These are phyloP conservation scores for Schizophyllum amplum DNA, from an alignment of 1,284 basidiomycete genomes.

Conservation along the genomic window DNA sequence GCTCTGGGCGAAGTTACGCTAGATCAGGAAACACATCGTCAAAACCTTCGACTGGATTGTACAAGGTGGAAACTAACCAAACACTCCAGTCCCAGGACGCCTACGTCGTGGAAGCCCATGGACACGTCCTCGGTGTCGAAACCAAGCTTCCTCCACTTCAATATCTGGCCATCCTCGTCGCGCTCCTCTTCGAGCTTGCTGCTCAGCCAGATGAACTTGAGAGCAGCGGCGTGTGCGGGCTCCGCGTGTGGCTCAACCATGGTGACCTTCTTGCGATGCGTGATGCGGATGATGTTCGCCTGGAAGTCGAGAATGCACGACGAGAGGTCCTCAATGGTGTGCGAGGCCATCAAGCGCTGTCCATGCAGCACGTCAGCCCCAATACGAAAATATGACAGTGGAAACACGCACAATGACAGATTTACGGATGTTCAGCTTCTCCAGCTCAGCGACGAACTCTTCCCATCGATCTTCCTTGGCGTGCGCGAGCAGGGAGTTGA, in stretches of 20 bases:
- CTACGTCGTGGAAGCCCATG: conserved; percentile 79
- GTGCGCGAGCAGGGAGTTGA: conserved; percentile 80
- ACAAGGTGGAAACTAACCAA: conserved; percentile 41
- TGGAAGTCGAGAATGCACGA: conserved; percentile 90
- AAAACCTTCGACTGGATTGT: neutral
- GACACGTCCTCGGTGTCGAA: conserved; percentile 75
- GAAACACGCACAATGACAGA: conserved; percentile 66
- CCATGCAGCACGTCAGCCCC: neutral
- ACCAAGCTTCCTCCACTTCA: conserved; percentile 77
- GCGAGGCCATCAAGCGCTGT: conserved; percentile 81
- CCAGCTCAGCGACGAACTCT: conserved; percentile 70
- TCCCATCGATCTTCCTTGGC: conserved; percentile 73
- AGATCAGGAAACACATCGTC: conserved; percentile 8
- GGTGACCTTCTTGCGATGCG: conserved; percentile 74
- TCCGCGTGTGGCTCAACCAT: conserved; percentile 65
- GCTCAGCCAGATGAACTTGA: conserved; percentile 68
- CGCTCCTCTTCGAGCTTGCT: conserved; percentile 49
- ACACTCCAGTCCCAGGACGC: conserved; percentile 82
- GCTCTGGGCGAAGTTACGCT: conserved; percentile 64
- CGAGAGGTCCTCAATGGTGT: conserved; percentile 78
- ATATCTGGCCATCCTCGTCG: conserved; percentile 35
- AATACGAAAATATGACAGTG: conserved; percentile 1
- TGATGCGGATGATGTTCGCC: conserved; percentile 77
- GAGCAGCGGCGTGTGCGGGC: conserved; percentile 49
- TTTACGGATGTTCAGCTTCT: conserved; percentile 73